Percentiles rank a stretch among this genome's conserved stretches.
Evolutionary conservation across 345 rosid species (phyloP).

Genomic region (Nasturtium officinale): DNA sequence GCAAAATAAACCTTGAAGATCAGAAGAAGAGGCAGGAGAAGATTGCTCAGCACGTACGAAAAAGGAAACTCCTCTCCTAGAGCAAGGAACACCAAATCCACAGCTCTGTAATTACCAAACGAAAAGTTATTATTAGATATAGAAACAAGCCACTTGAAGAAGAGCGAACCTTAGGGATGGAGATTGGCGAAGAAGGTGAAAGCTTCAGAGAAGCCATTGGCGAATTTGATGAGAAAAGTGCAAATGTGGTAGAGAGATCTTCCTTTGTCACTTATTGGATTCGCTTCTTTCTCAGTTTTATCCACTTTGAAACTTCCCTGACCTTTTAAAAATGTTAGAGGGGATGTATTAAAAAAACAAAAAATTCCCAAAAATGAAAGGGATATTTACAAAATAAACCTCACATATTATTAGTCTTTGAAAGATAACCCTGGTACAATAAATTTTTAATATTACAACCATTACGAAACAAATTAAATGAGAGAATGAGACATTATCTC

Average conservation of each 20-base stretch:
- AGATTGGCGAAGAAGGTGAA: conserved; percentile 55
- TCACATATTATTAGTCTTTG: not conserved
- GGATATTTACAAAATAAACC: not conserved
- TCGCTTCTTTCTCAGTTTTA: conserved; percentile 32
- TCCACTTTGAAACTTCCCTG: conserved; percentile 41
- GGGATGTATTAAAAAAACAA: not conserved
- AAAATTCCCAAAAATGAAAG: not conserved
- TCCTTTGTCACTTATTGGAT: conserved; percentile 15
- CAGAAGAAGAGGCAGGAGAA: conserved; percentile 46
- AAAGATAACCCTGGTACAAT: not conserved
- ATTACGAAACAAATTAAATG: not conserved
- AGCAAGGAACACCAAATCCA: conserved; percentile 42
- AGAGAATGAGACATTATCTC: too few species aligned
- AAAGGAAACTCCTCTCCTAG: conserved; percentile 53
- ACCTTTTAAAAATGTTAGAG: conserved; percentile 37
- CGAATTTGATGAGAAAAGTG: conserved; percentile 21
- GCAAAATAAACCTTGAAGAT: conserved; percentile 52
- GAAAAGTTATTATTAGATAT: conserved; percentile 19
- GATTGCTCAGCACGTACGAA: conserved; percentile 58
- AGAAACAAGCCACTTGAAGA: conserved; percentile 7
- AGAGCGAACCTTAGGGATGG: conserved; percentile 61
- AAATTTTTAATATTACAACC: not conserved
- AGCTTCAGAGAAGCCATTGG: conserved; percentile 76
- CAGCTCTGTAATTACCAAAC: conserved; percentile 47
- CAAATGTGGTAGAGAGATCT: conserved; percentile 36